A percentile compares a stretch with the other conserved stretches of the same genome.
phyloP scores from a whole-genome alignment of 805 yeast species.

The Yamadazyma kitorensis region DNA sequence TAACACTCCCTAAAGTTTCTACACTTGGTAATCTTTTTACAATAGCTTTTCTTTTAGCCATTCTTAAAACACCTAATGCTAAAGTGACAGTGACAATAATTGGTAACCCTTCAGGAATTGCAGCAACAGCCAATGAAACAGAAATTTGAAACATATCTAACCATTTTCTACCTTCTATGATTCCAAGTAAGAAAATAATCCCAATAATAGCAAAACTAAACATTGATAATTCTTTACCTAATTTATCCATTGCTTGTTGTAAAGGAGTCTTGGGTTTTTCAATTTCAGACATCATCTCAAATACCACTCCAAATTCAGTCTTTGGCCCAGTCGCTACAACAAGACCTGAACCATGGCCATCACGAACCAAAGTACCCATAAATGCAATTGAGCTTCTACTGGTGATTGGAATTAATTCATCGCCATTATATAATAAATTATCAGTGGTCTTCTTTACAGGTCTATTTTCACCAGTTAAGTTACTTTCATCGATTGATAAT shows the following conservation, averaged over 20 bases:
- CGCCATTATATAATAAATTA: slow-evolving; percentile 9
- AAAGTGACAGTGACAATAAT: slow-evolving; percentile 96
- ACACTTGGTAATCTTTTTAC: slow-evolving; percentile 93
- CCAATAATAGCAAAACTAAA: slow-evolving; percentile 88
- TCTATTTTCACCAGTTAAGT: slow-evolving; percentile 90
- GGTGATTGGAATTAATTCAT: slow-evolving; percentile 51
- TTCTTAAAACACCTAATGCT: slow-evolving; percentile 92
- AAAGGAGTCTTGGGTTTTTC: slow-evolving; percentile 98
- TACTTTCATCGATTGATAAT: slow-evolving; percentile 86
- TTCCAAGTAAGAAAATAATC: slow-evolving; percentile 84
- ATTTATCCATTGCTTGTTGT: slow-evolving; percentile 91
- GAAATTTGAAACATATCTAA: slow-evolving; percentile 97
- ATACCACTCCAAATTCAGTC: slow-evolving; percentile 93
- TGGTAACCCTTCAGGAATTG: slow-evolving; percentile 98
- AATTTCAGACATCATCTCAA: slow-evolving; percentile 90
- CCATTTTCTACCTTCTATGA: slow-evolving; percentile 91
- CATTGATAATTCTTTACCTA: slow-evolving; percentile 86
- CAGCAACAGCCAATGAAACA: slow-evolving; percentile 97
- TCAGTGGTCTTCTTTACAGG: slow-evolving; percentile 72
- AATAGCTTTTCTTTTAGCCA: slow-evolving; percentile 94
- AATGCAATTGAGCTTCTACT: slow-evolving; percentile 79
- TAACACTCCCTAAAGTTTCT: slow-evolving; percentile 91
- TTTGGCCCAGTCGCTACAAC: slow-evolving; percentile 87
- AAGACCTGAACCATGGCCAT: slow-evolving; percentile 92
- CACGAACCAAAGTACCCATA: slow-evolving; percentile 97